Base-by-base conservation (phyloP, 2,329 filamentous ascomycete species). In the Macrophomina pseudophaseolina region DNA sequence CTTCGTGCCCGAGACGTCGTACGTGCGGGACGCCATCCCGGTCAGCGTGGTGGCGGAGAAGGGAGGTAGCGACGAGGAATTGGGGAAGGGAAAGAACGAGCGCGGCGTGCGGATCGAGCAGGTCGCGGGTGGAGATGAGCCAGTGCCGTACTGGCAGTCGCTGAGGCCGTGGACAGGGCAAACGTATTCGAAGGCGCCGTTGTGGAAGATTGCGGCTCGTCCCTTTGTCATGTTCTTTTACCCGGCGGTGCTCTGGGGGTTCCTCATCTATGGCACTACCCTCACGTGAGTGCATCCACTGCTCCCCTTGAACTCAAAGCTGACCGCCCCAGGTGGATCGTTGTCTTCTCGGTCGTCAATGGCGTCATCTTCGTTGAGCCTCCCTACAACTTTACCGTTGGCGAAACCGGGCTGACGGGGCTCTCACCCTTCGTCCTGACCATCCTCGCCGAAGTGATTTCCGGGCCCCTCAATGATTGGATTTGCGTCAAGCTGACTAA, bases 361-460 rank as follows among this genome's bases (percentile, higher is more conserved):
- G 80, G 80, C 6, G 77, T 83, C 70, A 71, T 77, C 30, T 75
- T 79, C 68, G 67, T 72, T 33, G 72, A 71, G 2, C 66, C 71
- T 3, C 76, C 76, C 0, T 80, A 77, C 69, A 84, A 83, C 75
- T 85, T 87, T 73, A 78, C 77, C 23, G 78, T 83, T 8, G 79
- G 80, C 9, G 74, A 84, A 67, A 82, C 82, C 1, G 85, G 85
- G 0, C 77, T 86, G 46, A 83, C 85, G 69, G 83, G 81, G 40
- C 75, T 86, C 32, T 83, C 83, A 0, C 82, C 84, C 0, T 82
- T 85, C 70, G 72, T 85, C 65, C 76, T 83, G 11, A 80, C 75
- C 8, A 76, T 84, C 32, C 72, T 86, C 28, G 83, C 82, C 32
- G 78, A 82, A 66, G 46, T 83, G 7, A 68, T 81, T 1, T 78